A percentile compares a stretch with the other conserved stretches of the same genome.
These are phyloP conservation scores for Rhodamnia argentea DNA, from an alignment of 345 rosid species.

Conservation along the genomic window DNA sequence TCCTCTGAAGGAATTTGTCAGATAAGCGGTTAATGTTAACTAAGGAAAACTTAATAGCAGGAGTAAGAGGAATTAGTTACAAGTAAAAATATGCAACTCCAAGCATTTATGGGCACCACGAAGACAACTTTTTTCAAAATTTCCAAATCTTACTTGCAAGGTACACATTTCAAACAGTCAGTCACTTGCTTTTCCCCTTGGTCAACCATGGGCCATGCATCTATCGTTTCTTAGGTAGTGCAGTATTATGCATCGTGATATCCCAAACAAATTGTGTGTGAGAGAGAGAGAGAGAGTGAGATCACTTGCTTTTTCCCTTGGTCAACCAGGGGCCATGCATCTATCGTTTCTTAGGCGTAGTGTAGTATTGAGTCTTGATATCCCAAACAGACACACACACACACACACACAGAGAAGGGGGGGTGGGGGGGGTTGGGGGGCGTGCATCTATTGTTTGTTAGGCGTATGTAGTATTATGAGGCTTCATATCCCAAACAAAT, in stretches of 20 bases:
- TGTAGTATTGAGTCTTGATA: too few relatives aligned
- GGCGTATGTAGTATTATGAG: background rate
- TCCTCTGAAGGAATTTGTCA: constrained; percentile 22
- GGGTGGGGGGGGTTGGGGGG: too few relatives aligned
- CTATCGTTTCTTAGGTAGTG: background rate
- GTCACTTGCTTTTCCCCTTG: background rate
- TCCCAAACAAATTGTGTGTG: background rate
- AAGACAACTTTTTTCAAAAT: background rate
- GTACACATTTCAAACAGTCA: background rate
- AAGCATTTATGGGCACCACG: background rate
- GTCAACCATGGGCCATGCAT: background rate
- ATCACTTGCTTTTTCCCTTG: too few relatives aligned
- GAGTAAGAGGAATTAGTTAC: background rate
- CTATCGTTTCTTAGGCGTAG: too few relatives aligned
- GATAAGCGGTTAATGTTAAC: background rate
- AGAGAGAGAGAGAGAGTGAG: too few relatives aligned
- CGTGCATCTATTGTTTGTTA: background rate
- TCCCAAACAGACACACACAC: too few relatives aligned
- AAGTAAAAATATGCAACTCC: background rate
- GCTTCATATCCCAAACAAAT: background rate
- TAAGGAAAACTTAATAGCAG: background rate
- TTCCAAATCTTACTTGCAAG: background rate
- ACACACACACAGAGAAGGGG: too few relatives aligned
- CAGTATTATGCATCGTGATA: background rate
- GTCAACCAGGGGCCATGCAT: too few relatives aligned